Conservation (phyloP, 306 rosid species). For the Erythrophleum fordii region DNA sequence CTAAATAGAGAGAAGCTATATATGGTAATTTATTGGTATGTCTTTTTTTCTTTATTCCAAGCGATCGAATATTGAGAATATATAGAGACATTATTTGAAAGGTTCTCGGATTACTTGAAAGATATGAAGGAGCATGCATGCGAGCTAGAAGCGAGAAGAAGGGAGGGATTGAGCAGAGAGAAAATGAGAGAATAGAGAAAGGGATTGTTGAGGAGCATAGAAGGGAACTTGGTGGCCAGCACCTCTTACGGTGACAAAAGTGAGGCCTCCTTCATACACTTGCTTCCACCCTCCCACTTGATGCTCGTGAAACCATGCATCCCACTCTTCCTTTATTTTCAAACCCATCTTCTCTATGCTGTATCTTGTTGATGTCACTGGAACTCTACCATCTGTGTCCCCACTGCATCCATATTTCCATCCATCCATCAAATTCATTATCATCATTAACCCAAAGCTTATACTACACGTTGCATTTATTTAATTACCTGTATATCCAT, state of each 20-base stretch:
- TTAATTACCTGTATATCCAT: constrained; percentile 26
- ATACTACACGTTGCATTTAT: too few relatives aligned
- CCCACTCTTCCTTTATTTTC: constrained; percentile 52
- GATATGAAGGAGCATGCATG: too few relatives aligned
- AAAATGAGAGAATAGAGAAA: constrained; percentile 62
- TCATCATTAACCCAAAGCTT: too few relatives aligned
- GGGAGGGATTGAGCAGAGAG: constrained; percentile 57
- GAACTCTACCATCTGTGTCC: constrained; percentile 73
- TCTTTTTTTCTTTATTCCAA: too few relatives aligned
- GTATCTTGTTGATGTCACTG: constrained; percentile 65
- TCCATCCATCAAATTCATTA: too few relatives aligned
- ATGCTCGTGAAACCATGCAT: constrained; percentile 57
- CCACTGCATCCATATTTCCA: constrained; percentile 64
- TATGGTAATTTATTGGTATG: too few relatives aligned
- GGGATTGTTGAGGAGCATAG: constrained; percentile 56
- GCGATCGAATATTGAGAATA: too few relatives aligned
- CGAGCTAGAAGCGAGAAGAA: constrained; percentile 35
- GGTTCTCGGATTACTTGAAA: too few relatives aligned
- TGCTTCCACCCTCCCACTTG: constrained; percentile 74
- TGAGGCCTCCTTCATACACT: constrained; percentile 56
- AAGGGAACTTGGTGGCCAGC: constrained; percentile 82
- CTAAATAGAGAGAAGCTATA: too few relatives aligned
- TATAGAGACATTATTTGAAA: too few relatives aligned
- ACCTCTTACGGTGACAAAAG: constrained; percentile 67
- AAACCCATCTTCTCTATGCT: constrained; percentile 59